Evolutionary conservation across 371 early-diverging fungal genomes (phyloP), one percentile per base, ranked within the genome.

Genomic region (Rhizomucor pusillus): DNA sequence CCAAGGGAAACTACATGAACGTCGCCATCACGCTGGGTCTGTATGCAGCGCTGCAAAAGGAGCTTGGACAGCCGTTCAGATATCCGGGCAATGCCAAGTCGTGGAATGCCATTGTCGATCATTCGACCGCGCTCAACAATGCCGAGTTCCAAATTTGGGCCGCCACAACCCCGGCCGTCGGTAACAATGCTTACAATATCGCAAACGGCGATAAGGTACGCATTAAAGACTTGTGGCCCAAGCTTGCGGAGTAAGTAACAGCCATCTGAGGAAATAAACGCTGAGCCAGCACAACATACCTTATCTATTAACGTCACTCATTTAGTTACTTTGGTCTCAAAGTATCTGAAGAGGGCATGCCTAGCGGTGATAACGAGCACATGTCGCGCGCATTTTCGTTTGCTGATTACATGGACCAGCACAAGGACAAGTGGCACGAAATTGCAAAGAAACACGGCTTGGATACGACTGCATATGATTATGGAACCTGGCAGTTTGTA

Each of bases 181-280:
- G 45, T 12, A 54, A 53, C 37, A 29, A 46, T 9, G 43, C 50
- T 3, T 59, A 23, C 47, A 54, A 60, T 23, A 54, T 41, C 34
- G 20, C 35, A 13, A 20, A 54, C 24, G 36, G 49, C 16, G 23
- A 43, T 3, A 50, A 54, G 5, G 33, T 41, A 1, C 25, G 12
- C 1, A 53, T 54, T 16, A 19, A 44, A 18, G 39, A 60, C 18
- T 12, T 54, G n/a, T 60, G 54, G 55, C 50, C 25, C 35, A 46
- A 50, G 25, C 49, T 60, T 24, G 55, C 55, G 35, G 50, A 60
- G 60, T 60, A 54, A 48, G 60, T 14, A n/a, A n/a, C n/a, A n/a
- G n/a, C n/a, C n/a, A n/a, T n/a, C 37, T 14, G 37, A 37, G 37
- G 37, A 37, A 37, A 37, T 37, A 11, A 37, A 11, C 37, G 14